Conservation (phyloP, 1,284 basidiomycete genomes). For the Amylostereum areolatum region DNA sequence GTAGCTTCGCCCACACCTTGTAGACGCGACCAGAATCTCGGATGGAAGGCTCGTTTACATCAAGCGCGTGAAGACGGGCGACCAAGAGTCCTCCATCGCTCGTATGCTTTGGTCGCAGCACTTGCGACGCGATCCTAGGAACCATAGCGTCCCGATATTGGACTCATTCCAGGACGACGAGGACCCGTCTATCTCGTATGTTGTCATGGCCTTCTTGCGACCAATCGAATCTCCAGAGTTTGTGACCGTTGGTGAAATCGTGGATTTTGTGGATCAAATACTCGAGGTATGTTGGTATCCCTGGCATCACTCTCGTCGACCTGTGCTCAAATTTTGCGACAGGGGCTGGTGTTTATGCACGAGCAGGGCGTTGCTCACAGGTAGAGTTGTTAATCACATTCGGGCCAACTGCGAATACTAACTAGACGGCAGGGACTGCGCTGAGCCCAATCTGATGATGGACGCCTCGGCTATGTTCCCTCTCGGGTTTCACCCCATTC, state of each 20-base stretch:
- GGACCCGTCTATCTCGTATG: constrained; percentile 10
- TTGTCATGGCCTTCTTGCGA: constrained; percentile 23
- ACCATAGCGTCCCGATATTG: constrained; percentile 22
- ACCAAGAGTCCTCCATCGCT: constrained; percentile 16
- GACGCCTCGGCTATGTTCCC: constrained; percentile 1
- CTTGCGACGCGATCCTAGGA: constrained; percentile 13
- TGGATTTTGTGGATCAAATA: constrained; percentile 22
- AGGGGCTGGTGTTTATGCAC: constrained; percentile 15
- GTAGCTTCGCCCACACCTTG: constrained; percentile 6
- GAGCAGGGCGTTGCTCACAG: constrained; percentile 12
- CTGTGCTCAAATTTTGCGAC: background rate
- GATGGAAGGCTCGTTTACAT: constrained; percentile 18
- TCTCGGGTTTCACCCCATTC: background rate
- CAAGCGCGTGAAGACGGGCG: constrained; percentile 11
- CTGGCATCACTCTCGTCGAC: background rate
- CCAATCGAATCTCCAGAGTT: constrained; percentile 15
- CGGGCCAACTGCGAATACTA: background rate
- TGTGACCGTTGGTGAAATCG: constrained; percentile 17
- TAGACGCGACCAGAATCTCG: constrained; percentile 21
- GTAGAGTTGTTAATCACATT: background rate
- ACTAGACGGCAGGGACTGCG: constrained; percentile 1
- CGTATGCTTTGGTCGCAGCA: constrained; percentile 11
- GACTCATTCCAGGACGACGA: constrained; percentile 16
- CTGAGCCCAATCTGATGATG: constrained; percentile 3
- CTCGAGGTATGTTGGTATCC: constrained; percentile 16